Evolutionary conservation across 495 filamentous ascomycete genomes (phyloP).

Genomic region (Lasiosphaeriaceae sp.): DNA sequence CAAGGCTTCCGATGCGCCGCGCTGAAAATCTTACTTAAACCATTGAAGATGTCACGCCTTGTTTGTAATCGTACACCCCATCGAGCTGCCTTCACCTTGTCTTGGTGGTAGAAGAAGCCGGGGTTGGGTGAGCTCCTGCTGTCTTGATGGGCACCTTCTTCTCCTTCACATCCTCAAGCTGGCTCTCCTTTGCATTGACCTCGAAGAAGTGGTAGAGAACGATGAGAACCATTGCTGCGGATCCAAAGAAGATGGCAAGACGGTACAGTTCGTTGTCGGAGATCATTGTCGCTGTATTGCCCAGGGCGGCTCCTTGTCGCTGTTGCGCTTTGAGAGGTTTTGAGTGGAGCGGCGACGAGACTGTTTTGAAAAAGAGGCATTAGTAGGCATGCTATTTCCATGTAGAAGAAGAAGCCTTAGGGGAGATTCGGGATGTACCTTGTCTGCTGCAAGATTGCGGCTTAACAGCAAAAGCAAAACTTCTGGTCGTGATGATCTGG

Average conservation of each 20-base stretch:
- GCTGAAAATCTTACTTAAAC: not conserved
- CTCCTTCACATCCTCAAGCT: conserved; percentile 46
- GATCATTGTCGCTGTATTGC: conserved; percentile 59
- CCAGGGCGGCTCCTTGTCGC: not conserved
- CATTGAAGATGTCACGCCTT: not conserved
- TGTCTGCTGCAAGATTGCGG: not conserved
- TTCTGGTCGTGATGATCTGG: conserved; percentile 15
- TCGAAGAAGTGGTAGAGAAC: conserved; percentile 97
- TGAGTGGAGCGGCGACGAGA: not conserved
- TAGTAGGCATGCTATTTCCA: not conserved
- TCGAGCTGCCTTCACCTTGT: conserved; percentile 11
- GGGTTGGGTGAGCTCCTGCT: conserved; percentile 52
- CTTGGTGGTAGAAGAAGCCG: conserved; percentile 18
- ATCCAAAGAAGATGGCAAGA: conserved; percentile 91
- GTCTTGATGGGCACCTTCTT: conserved; percentile 59
- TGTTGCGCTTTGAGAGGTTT: not conserved
- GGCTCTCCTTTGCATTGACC: conserved; percentile 67
- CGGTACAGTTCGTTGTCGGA: conserved; percentile 78
- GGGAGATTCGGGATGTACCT: not conserved
- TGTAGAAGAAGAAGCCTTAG: not conserved
- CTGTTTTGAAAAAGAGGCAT: not conserved
- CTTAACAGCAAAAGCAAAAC: not conserved
- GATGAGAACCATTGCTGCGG: conserved; percentile 86
- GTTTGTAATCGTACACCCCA: conserved; percentile 1
- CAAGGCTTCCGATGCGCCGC: not conserved